Evolutionary conservation across 2,329 filamentous ascomycete species (phyloP).

Genomic region (Fusarium piperis): DNA sequence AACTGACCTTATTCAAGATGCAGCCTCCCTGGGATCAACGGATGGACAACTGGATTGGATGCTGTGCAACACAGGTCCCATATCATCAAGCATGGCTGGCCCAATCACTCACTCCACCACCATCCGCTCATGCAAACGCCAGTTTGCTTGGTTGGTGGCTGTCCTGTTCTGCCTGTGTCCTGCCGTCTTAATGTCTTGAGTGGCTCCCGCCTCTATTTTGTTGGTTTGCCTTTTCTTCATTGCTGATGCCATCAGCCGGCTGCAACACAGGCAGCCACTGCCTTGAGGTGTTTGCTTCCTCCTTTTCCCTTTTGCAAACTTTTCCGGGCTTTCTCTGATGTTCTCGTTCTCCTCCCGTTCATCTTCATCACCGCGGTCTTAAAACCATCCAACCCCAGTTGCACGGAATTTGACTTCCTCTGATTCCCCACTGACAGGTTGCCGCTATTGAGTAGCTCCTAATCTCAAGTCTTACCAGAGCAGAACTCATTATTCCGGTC

Average conservation of each 20-base stretch:
- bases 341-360: background rate
- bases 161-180: background rate
- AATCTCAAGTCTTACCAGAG: background rate
- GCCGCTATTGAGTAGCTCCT: background rate
- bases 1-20: background rate
- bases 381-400: background rate
- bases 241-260: constrained; percentile 5
- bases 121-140: background rate
- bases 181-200: background rate
- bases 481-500: background rate
- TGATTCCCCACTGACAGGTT: background rate
- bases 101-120: background rate
- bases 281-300: constrained; percentile 3
- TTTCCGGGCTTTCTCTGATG: background rate
- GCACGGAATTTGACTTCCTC: background rate
- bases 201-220: background rate
- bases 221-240: background rate
- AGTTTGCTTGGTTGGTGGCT: background rate
- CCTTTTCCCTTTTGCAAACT: background rate
- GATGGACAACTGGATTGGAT: background rate
- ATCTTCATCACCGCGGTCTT: background rate
- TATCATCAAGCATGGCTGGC: background rate
- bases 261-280: background rate
- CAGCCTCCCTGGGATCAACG: background rate
- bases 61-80: background rate